These are phyloP conservation scores for Malus asiatica DNA, from an alignment of 306 rosid species.

Conservation along the genomic window DNA sequence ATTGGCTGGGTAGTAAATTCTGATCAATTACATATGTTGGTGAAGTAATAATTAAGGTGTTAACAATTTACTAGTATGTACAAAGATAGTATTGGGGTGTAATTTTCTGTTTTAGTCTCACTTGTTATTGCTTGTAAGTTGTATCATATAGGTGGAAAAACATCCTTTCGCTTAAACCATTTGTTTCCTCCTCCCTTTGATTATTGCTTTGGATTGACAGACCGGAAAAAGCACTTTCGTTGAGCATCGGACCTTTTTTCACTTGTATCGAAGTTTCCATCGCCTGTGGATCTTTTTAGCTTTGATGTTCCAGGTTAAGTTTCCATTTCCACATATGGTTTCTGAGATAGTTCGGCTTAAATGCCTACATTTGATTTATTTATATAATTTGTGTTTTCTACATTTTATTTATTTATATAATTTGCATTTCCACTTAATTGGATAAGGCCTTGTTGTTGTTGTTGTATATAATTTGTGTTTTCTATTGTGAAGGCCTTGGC, in stretches of 20 bases:
- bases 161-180: not conserved
- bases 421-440: no score
- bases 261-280: slow-evolving; percentile 91
- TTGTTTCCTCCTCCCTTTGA: not conserved
- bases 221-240: slow-evolving; percentile 96
- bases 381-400: slow-evolving; percentile 16
- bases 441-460: not conserved
- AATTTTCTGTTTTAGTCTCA: not conserved
- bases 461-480: slow-evolving; percentile 10
- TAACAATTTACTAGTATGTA: not conserved
- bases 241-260: slow-evolving; percentile 88
- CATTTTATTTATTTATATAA: no score
- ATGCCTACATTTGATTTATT: not conserved
- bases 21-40: not conserved
- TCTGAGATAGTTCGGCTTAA: slow-evolving; percentile 4
- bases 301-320: slow-evolving; percentile 81
- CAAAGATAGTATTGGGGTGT: not conserved
- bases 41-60: not conserved
- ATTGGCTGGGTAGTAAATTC: not conserved
- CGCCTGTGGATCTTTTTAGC: slow-evolving; percentile 97
- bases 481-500: slow-evolving; percentile 59
- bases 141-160: not conserved
- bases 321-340: slow-evolving; percentile 12
- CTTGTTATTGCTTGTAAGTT: not conserved
- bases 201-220: slow-evolving; percentile 35